Evolutionary conservation across 345 rosid species (phyloP).

Genomic region (Excoecaria agallocha): DNA sequence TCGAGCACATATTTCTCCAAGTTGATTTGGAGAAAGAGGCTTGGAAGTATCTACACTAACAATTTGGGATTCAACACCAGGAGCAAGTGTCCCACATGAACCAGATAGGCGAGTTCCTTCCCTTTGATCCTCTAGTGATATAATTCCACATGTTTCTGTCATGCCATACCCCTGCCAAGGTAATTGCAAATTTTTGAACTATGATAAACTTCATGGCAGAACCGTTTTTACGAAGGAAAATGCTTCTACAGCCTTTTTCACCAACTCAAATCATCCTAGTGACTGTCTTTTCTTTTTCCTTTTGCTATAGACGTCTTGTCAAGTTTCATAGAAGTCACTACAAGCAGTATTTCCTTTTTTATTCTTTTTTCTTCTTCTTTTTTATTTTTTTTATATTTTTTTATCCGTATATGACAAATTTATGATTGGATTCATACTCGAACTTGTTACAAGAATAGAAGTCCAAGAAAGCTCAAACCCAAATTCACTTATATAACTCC

Average conservation of each 20-base stretch:
- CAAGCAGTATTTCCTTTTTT: too few species aligned
- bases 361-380: background rate
- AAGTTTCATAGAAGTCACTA: too few species aligned
- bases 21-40: conserved; percentile 69
- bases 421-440: background rate
- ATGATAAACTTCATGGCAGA: background rate
- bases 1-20: conserved; percentile 76
- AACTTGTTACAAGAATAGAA: background rate
- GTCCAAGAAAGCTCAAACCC: background rate
- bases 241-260: background rate
- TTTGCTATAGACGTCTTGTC: too few species aligned
- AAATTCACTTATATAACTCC: background rate
- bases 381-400: too few species aligned
- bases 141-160: conserved; percentile 80
- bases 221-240: background rate
- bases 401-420: too few species aligned
- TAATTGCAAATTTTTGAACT: background rate
- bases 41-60: conserved; percentile 55
- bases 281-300: background rate
- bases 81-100: conserved; percentile 61
- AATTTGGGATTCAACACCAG: conserved; percentile 72
- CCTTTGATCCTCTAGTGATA: conserved; percentile 50
- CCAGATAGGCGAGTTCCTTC: conserved; percentile 48
- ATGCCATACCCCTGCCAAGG: conserved; percentile 74
- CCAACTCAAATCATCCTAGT: background rate